phyloP scores from a whole-genome alignment of 139 green algal species.

The Trebouxia sp. region DNA sequence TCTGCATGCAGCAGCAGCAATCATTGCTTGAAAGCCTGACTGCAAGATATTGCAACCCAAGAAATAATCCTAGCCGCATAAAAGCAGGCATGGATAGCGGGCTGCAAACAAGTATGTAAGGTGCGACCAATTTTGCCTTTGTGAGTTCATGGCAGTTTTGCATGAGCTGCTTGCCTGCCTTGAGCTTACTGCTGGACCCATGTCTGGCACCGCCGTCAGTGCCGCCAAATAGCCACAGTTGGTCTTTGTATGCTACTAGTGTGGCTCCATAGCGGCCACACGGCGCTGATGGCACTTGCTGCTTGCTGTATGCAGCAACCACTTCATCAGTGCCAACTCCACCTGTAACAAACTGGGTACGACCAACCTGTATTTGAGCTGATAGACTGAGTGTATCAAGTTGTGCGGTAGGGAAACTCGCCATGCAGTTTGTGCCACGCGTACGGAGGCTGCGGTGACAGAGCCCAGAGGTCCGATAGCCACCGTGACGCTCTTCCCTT shows the following conservation, averaged over 20 bases:
- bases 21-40: too few relatives aligned
- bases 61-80: too few relatives aligned
- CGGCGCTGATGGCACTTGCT: background rate
- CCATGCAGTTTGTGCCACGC: slow-evolving; percentile 7
- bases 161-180: background rate
- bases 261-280: slow-evolving; percentile 20
- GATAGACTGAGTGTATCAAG: background rate
- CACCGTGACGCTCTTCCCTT: background rate
- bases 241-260: background rate
- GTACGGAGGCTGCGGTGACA: background rate
- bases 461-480: slow-evolving; percentile 24
- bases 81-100: too few relatives aligned
- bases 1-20: background rate
- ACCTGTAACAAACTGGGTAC: too few relatives aligned
- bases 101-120: too few relatives aligned
- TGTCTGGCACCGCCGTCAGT: slow-evolving; percentile 23
- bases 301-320: background rate
- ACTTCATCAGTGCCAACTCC: background rate
- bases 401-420: background rate
- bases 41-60: too few relatives aligned
- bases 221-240: slow-evolving; percentile 30
- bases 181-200: background rate
- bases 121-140: too few relatives aligned
- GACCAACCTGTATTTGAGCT: too few relatives aligned
- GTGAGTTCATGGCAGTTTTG: too few relatives aligned